These are phyloP conservation scores for Fusarium duplospermum DNA, from an alignment of 2,329 filamentous ascomycete species.

Conservation along the genomic window DNA sequence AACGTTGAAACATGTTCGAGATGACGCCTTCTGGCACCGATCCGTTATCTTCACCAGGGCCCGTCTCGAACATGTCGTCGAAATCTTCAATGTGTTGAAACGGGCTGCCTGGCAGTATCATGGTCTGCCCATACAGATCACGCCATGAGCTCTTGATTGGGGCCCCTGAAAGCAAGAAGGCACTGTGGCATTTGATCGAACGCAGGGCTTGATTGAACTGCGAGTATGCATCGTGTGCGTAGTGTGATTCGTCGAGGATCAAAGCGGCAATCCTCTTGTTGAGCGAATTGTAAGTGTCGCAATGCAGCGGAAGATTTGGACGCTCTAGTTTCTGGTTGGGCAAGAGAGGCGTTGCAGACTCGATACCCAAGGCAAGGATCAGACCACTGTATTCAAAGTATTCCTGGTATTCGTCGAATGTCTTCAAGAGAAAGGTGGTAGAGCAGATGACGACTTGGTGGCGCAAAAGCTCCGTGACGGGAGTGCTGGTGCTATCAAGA, in stretches of 20 bases:
- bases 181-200: not conserved
- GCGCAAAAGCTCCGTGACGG: not conserved
- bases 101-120: not conserved
- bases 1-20: not conserved
- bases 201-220: not conserved
- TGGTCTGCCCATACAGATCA: not conserved
- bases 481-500: not conserved
- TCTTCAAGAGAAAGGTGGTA: not conserved
- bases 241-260: not conserved
- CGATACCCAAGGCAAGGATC: too few relatives aligned
- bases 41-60: not conserved
- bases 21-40: not conserved
- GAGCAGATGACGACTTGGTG: not conserved
- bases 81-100: not conserved
- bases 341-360: too few relatives aligned
- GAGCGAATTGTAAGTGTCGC: too few relatives aligned
- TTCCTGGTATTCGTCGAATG: not conserved
- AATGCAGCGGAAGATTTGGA: not conserved
- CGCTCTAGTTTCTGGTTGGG: not conserved
- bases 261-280: not conserved
- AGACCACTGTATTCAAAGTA: too few relatives aligned
- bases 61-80: not conserved
- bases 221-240: not conserved
- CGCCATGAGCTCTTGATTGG: not conserved
- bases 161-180: not conserved